A percentile compares a stretch with the other conserved stretches of the same genome.
These are phyloP conservation scores for Aquilaria agallochum DNA, from an alignment of 441 rosid genomes.

Conservation along the genomic window DNA sequence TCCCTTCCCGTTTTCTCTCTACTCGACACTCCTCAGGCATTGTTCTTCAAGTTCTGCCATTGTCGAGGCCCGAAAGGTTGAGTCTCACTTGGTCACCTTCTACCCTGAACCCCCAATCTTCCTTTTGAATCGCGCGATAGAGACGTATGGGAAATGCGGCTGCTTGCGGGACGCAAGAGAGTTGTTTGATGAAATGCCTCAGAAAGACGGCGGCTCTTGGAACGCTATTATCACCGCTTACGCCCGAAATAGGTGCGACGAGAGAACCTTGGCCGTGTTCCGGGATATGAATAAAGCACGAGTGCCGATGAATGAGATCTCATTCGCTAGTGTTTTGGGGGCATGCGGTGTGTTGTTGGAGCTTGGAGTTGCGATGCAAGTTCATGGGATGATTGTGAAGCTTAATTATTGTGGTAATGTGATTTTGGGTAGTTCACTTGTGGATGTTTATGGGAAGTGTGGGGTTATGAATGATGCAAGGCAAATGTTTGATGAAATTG, in stretches of 20 bases:
- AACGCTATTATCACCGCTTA: constrained; percentile 69
- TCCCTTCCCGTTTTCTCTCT: constrained; percentile 45
- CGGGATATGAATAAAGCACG: constrained; percentile 48
- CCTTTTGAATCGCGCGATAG: constrained; percentile 56
- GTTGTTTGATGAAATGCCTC: constrained; percentile 80
- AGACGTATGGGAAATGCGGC: constrained; percentile 52
- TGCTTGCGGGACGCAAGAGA: constrained; percentile 49
- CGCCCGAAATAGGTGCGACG: constrained; percentile 27
- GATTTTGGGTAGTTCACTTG: constrained; percentile 66
- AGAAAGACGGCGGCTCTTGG: constrained; percentile 87
- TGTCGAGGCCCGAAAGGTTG: constrained; percentile 70
- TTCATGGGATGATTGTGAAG: constrained; percentile 62
- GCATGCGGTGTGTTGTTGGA: constrained; percentile 49
- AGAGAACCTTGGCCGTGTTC: constrained; percentile 43
- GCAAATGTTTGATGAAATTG: constrained; percentile 71
- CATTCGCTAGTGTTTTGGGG: constrained; percentile 51
- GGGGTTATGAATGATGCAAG: constrained; percentile 57
- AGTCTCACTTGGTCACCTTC: constrained; percentile 55
- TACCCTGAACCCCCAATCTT: constrained; percentile 45
- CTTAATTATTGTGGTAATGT: constrained; percentile 55
- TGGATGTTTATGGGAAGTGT: constrained; percentile 81
- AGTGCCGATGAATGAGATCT: constrained; percentile 47
- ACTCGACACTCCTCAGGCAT: constrained; percentile 52
- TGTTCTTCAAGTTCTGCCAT: constrained; percentile 47
- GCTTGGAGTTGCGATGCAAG: constrained; percentile 40